Percentiles rank a stretch among this genome's conserved stretches.
These are phyloP conservation scores for Xanthoconium purpureum DNA, from an alignment of 768 basidiomycete species.

Conservation along the genomic window DNA sequence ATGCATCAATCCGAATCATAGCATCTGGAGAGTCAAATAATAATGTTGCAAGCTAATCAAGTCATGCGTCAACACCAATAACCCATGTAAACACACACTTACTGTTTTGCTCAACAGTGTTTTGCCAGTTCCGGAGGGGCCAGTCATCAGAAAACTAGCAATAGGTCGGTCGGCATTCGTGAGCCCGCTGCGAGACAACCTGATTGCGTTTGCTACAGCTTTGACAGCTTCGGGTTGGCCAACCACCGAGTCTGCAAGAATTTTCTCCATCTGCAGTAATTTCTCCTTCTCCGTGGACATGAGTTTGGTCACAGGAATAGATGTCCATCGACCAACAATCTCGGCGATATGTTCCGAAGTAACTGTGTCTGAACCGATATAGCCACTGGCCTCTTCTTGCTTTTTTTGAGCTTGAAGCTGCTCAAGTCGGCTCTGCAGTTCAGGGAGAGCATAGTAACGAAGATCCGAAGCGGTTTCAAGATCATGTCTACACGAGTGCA, in stretches of 20 bases:
- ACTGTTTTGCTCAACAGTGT: slow-evolving; percentile 88
- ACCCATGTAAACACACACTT: slow-evolving; percentile 27
- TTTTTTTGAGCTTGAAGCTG: slow-evolving; percentile 70
- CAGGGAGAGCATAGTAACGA: slow-evolving; percentile 89
- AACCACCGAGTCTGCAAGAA: slow-evolving; percentile 72
- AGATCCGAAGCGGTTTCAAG: slow-evolving; percentile 81
- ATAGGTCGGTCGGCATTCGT: slow-evolving; percentile 83
- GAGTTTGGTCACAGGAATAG: slow-evolving; percentile 83
- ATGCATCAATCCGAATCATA: slow-evolving; percentile 90
- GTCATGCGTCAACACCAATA: neutral
- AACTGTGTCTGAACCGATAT: slow-evolving; percentile 63
- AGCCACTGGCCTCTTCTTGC: slow-evolving; percentile 61
- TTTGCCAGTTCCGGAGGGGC: slow-evolving; percentile 90
- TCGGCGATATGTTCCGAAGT: slow-evolving; percentile 90
- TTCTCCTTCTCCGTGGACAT: slow-evolving; percentile 92
- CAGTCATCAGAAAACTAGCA: slow-evolving; percentile 89
- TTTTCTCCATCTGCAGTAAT: slow-evolving; percentile 80
- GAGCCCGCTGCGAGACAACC: slow-evolving; percentile 92
- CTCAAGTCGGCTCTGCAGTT: slow-evolving; percentile 71
- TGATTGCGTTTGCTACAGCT: slow-evolving; percentile 90
- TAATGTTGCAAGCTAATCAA: slow-evolving; percentile 70
- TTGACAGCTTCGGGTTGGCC: slow-evolving; percentile 91
- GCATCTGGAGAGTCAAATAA: slow-evolving; percentile 90
- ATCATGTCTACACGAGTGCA: slow-evolving; percentile 47
- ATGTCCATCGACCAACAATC: slow-evolving; percentile 91